phyloP scores from a whole-genome alignment of 108 stramenopile genomes.

The Nitzschia palea region DNA sequence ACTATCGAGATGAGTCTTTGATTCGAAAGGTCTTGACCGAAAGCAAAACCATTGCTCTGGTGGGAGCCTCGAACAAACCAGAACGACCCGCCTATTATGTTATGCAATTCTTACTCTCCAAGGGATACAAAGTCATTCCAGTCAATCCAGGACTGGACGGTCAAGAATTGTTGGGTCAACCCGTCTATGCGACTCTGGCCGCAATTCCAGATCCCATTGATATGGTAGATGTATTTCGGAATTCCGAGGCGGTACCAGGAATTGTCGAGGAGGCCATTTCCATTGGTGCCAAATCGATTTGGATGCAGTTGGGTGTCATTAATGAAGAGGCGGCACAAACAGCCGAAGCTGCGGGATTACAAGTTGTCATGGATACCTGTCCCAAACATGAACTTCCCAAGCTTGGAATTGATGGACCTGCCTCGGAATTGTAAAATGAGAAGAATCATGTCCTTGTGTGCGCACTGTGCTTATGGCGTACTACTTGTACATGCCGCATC shows the following conservation, averaged over 20 bases:
- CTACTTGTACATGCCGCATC: too few species aligned
- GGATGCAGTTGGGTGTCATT: slow-evolving; percentile 82
- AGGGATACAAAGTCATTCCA: slow-evolving; percentile 77
- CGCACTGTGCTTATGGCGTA: too few species aligned
- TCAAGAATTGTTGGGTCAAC: slow-evolving; percentile 57
- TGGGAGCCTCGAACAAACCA: slow-evolving; percentile 72
- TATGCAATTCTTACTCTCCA: slow-evolving; percentile 56
- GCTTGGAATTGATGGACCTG: slow-evolving; percentile 28
- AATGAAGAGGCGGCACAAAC: slow-evolving; percentile 71
- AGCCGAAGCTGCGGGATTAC: slow-evolving; percentile 68
- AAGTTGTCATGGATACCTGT: slow-evolving; percentile 79
- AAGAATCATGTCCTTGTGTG: too few species aligned
- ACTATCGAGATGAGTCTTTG: slow-evolving; percentile 44
- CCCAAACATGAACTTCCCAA: slow-evolving; percentile 67
- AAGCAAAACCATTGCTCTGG: slow-evolving; percentile 76
- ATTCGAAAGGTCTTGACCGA: slow-evolving; percentile 63
- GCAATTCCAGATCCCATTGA: slow-evolving; percentile 64
- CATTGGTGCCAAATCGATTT: slow-evolving; percentile 72
- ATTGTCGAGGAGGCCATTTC: slow-evolving; percentile 81
- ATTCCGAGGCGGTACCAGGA: slow-evolving; percentile 56
- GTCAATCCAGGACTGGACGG: slow-evolving; percentile 82
- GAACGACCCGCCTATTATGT: slow-evolving; percentile 74
- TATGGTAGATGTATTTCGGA: slow-evolving; percentile 86
- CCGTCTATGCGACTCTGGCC: slow-evolving; percentile 58
- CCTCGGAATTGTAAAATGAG: slow-evolving; percentile 7